A percentile compares a stretch with the other conserved stretches of the same genome.
Conservation (phyloP, 108 stramenopile species). For the Pseudonitzschia delicatissima region DNA sequence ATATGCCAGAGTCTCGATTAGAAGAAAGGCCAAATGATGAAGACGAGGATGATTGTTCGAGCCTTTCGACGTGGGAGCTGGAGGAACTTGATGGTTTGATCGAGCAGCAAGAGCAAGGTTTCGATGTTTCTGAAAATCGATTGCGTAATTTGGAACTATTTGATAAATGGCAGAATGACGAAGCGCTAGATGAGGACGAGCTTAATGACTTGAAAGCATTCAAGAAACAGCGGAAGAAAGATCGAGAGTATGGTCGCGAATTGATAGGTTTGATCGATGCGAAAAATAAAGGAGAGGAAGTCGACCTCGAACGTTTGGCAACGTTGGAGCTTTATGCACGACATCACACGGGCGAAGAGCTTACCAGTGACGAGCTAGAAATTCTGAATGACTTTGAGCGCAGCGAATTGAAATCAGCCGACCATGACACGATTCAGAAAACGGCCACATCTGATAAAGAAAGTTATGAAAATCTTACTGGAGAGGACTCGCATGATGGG, state of each 20-base stretch:
- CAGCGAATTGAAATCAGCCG: background rate
- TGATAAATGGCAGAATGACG: background rate
- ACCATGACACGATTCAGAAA: background rate
- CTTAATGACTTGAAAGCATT: constrained; percentile 9
- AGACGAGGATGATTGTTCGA: background rate
- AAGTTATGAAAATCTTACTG: too few relatives aligned
- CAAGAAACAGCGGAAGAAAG: constrained; percentile 5
- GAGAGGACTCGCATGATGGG: too few relatives aligned
- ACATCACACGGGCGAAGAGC: constrained; percentile 5
- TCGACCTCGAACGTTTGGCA: constrained; percentile 12
- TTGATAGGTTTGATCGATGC: constrained; percentile 13
- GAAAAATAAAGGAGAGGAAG: constrained; percentile 18
- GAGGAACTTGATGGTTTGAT: constrained; percentile 14
- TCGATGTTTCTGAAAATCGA: constrained; percentile 1
- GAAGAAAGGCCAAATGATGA: background rate
- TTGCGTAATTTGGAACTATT: constrained; percentile 11
- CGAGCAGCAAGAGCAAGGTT: constrained; percentile 15
- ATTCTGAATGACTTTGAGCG: constrained; percentile 34
- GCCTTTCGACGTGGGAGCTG: constrained; percentile 3
- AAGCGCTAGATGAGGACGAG: background rate
- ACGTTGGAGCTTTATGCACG: constrained; percentile 18
- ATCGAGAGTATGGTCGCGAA: constrained; percentile 21
- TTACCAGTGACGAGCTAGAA: constrained; percentile 47
- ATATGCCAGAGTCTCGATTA: too few relatives aligned
- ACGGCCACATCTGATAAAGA: too few relatives aligned